phyloP scores from a whole-genome alignment of 2,329 filamentous ascomycete species.

The Phialophora chinensis region DNA sequence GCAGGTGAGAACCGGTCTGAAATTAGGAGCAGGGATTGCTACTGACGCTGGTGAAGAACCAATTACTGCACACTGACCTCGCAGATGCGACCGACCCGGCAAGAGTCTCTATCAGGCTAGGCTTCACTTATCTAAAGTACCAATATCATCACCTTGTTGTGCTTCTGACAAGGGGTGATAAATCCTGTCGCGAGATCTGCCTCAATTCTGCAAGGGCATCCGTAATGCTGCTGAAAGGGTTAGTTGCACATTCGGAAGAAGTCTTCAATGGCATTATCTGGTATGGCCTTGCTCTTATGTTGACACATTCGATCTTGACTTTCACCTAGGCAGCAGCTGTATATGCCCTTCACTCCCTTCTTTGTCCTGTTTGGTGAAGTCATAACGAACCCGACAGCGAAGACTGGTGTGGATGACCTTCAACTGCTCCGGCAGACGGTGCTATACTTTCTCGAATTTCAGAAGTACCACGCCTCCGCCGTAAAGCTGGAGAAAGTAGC shows the following conservation, averaged over 20 bases:
- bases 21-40: background rate
- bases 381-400: slow-evolving; percentile 10
- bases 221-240: slow-evolving; percentile 7
- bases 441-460: slow-evolving; percentile 20
- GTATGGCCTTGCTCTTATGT: background rate
- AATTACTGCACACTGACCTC: slow-evolving; percentile 7
- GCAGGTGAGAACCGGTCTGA: background rate
- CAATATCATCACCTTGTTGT: slow-evolving; percentile 18
- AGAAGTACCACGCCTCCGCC: slow-evolving; percentile 17
- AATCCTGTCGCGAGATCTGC: slow-evolving; percentile 11
- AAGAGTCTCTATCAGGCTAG: slow-evolving; percentile 8
- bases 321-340: slow-evolving; percentile 12
- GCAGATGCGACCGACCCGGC: background rate
- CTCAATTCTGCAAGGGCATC: slow-evolving; percentile 14
- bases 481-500: slow-evolving; percentile 19
- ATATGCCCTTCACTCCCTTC: slow-evolving; percentile 20
- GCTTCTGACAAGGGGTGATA: slow-evolving; percentile 7
- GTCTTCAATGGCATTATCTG: slow-evolving; percentile 19
- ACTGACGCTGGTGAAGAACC: slow-evolving; percentile 1
- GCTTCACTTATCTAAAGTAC: slow-evolving; percentile 9
- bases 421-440: slow-evolving; percentile 16
- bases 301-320: background rate
- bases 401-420: slow-evolving; percentile 8
- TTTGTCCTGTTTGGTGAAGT: slow-evolving; percentile 20
- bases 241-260: slow-evolving; percentile 20